Evolutionary conservation across 805 yeast genomes (phyloP), one percentile per base, ranked within the genome.

Genomic region (Yarrowia sp.): DNA sequence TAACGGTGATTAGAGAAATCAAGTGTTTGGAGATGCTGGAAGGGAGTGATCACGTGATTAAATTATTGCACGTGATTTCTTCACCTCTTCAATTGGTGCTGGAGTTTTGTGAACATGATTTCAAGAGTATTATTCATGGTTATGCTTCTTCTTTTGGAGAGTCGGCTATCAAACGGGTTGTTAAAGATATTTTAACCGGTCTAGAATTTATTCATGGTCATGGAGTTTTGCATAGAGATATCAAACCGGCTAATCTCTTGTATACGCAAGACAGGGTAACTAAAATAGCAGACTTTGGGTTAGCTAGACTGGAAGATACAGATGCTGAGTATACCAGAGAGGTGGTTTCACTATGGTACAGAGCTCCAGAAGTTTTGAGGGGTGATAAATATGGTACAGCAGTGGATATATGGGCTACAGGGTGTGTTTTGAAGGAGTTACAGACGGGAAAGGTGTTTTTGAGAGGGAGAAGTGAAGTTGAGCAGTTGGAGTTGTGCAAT

Each of bases 261-360:
- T 74, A 92, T 15, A 86, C 90, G 17, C 81, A 82, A 1, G 76
- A 80, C 11, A 92, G 96, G 2, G 86, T 83, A 9, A 93, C 91
- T 13, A 95, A 93, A 71, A 81, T 93, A 57, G 98, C 97, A 1
- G 99, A 93, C 74, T 93, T 93, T 75, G 98, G 98, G 1, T 97
- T 93, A 10, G 96, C 98, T 0, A 90, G 98, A 0, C 89, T 86
- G 69, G 80, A 84, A 4, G 80, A 55, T 6, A 5, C 10, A 4
- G 28, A 55, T 6, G 61, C 61, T 7, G 61, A 55, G 38, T 55
- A 55, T 31, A 55, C 61, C 13, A 18, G 61, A 7, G 61, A 55
- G 15, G 61, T 55, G 6, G 61, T 55, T 10, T 55, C 61, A 8
- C 22, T 55, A 15, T 55, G 61, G 61, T 55, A 55, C 15, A 6